Evolutionary conservation across 2,329 filamentous ascomycete genomes (phyloP), one percentile per base, ranked within the genome.

Genomic region (Penicillium glabrum): DNA sequence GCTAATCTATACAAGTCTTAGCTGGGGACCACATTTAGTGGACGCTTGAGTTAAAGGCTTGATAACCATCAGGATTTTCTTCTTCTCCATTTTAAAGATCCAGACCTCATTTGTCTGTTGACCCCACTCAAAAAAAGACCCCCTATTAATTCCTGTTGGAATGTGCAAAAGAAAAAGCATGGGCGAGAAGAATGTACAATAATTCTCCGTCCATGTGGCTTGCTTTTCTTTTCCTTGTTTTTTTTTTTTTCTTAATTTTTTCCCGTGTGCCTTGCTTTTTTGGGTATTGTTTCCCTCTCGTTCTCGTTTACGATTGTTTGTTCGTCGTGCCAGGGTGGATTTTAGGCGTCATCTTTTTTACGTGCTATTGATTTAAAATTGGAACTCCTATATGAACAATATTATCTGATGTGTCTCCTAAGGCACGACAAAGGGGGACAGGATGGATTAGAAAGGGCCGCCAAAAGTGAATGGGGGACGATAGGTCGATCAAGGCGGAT

Each of bases 401-500:
- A n/a, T 39, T 19, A 39, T 39, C 35, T 46, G 45, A 46, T 46
- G 45, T 46, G 31, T 46, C 45, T 31, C 6, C 24, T 29, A 46
- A 27, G 45, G 45, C 7, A 19, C 11, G 3, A 31, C 26, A 29
- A 27, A 46, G n/a, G 9, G 21, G 48, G 35, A 37, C 27, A 51
- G 35, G n/a, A 19, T n/a, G 24, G 8, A 19, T 8, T 19, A 10
- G n/a, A 33, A 16, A 33, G 31, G 13, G 29, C 13, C 29, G 29
- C 10, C 29, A 13, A 33, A 16, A 33, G 31, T 7, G 4, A 11
- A 1, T 19, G 16, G 16, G n/a, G 37, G 46, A 48, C 27, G 43
- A 59, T 59, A 52, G 53, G 51, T 56, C 59, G 43, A 58, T 54
- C 52, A 23, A 23, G 41, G 46, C 57, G 59, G 61, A 60, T 63